Evolutionary conservation across 2,329 filamentous ascomycete genomes (phyloP).

Genomic region (Phialophora expanda): DNA sequence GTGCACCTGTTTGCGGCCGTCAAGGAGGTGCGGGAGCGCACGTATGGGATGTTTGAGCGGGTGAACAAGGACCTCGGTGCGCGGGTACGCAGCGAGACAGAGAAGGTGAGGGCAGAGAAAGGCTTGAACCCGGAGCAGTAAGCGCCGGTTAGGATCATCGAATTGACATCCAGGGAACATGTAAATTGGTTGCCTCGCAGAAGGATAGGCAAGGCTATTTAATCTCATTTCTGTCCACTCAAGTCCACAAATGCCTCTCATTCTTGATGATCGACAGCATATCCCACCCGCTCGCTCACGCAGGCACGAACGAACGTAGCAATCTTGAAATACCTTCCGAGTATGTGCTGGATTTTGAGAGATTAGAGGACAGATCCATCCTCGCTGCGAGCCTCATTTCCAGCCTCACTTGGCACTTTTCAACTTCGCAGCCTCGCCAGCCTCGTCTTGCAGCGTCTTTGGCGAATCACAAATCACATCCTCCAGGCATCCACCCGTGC

Average conservation of each 20-base stretch:
- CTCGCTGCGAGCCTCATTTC: background rate
- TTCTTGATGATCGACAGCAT: too few relatives aligned
- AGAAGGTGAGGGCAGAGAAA: conserved; percentile 20
- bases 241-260: too few relatives aligned
- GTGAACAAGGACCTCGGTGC: conserved; percentile 21
- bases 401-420: background rate
- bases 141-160: background rate
- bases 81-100: conserved; percentile 24
- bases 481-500: background rate
- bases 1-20: conserved; percentile 56
- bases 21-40: conserved; percentile 63
- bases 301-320: too few relatives aligned
- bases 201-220: too few relatives aligned
- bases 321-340: background rate
- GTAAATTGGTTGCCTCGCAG: too few relatives aligned
- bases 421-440: background rate
- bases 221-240: too few relatives aligned
- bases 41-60: conserved; percentile 53
- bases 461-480: background rate
- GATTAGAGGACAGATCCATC: too few relatives aligned
- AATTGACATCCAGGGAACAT: too few relatives aligned
- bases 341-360: background rate
- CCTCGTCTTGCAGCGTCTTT: background rate
- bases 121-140: conserved; percentile 15
- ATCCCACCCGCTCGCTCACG: too few relatives aligned